Conservation (phyloP, 805 yeast species). For the Kazachstania bromeliacearum region DNA sequence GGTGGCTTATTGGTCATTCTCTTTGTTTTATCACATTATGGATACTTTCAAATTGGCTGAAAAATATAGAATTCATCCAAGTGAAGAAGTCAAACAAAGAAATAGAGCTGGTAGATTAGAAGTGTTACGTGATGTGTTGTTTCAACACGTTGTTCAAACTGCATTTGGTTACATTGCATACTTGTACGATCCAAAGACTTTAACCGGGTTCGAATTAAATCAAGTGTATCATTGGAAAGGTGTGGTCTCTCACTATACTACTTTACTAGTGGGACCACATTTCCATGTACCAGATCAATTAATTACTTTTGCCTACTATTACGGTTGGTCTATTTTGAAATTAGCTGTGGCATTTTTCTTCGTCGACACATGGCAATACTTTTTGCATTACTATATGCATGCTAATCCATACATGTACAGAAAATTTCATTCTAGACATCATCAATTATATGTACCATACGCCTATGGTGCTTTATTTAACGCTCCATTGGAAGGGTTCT, state of each 20-base stretch:
- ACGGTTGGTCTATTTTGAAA: constrained; percentile 52
- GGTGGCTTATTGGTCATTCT: constrained; percentile 73
- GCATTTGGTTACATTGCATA: constrained; percentile 51
- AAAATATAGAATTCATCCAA: constrained; percentile 81
- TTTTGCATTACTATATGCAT: constrained; percentile 86
- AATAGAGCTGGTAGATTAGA: constrained; percentile 64
- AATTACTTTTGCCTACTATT: constrained; percentile 48
- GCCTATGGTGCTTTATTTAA: constrained; percentile 95
- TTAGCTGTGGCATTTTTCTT: constrained; percentile 56
- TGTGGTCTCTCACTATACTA: background rate
- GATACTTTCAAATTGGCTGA: constrained; percentile 73
- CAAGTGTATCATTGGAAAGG: constrained; percentile 37
- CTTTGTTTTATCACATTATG: constrained; percentile 61
- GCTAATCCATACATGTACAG: constrained; percentile 64
- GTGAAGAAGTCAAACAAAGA: constrained; percentile 68
- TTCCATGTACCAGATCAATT: constrained; percentile 34
- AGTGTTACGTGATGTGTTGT: constrained; percentile 70
- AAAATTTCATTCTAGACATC: constrained; percentile 88
- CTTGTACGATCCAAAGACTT: constrained; percentile 46
- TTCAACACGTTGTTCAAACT: constrained; percentile 82
- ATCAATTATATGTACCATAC: constrained; percentile 87
- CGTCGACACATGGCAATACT: constrained; percentile 93
- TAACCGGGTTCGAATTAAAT: constrained; percentile 42
- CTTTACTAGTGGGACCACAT: constrained; percentile 6
- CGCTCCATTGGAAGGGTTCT: constrained; percentile 87